Evolutionary conservation across 352 stramenopile species (phyloP).

Genomic region (Phytophthora lateralis): DNA sequence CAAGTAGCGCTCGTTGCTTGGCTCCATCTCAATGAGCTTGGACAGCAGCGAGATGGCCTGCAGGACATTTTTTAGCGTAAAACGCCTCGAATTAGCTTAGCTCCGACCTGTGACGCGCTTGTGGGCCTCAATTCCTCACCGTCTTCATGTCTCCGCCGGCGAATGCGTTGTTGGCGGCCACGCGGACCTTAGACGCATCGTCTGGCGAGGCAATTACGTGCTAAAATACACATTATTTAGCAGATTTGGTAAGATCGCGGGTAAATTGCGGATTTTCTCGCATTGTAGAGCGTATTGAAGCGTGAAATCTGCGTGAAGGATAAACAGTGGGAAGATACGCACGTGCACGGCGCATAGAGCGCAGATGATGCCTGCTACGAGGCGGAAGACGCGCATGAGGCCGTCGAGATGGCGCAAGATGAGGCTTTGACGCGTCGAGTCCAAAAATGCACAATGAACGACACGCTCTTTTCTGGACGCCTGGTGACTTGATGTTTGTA

Average conservation of each 20-base stretch:
- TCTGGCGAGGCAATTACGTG: conserved; percentile 39
- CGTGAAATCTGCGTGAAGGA: neutral
- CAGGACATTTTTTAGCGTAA: neutral
- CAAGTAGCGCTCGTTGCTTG: conserved; percentile 80
- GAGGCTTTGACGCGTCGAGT: conserved; percentile 11
- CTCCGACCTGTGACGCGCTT: neutral
- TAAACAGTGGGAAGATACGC: conserved; percentile 1
- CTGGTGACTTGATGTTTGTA: conserved; percentile 16
- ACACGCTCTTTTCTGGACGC: neutral
- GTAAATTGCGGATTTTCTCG: conserved; percentile 9
- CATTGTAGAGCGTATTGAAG: conserved; percentile 1
- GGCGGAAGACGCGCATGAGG: conserved; percentile 35
- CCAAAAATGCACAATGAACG: conserved; percentile 20
- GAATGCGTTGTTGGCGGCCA: conserved; percentile 82
- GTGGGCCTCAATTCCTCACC: conserved; percentile 2
- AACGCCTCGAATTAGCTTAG: neutral
- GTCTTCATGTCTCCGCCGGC: conserved; percentile 78
- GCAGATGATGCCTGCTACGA: conserved; percentile 32
- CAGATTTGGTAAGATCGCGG: neutral
- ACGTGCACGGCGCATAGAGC: conserved; percentile 26
- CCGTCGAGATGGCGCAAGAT: neutral
- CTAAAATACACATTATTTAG: conserved; percentile 22
- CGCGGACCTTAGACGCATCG: conserved; percentile 59
- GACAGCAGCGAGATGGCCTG: conserved; percentile 79
- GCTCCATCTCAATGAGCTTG: conserved; percentile 82